phyloP scores from a whole-genome alignment of 2,329 filamentous ascomycete species.

The Colletotrichum cuscutae region DNA sequence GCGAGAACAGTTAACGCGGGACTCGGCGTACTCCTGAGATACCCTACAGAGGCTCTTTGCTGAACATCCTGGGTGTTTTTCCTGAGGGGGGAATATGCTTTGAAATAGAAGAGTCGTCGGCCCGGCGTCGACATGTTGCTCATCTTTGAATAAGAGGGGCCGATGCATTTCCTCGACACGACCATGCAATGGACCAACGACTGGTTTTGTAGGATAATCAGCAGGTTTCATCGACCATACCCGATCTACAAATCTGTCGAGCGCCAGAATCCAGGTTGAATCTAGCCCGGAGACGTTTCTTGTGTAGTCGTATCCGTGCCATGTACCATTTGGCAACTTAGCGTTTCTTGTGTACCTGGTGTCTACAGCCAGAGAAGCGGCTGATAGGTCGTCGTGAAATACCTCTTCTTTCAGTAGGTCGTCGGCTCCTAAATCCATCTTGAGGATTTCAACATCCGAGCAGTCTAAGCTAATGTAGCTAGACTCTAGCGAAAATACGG shows the following conservation, averaged over 20 bases:
- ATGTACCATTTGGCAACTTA: background rate
- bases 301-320: background rate
- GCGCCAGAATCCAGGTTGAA: background rate
- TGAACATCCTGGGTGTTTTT: too few species aligned
- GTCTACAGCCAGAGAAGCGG: background rate
- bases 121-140: background rate
- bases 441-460: background rate
- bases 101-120: background rate
- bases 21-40: background rate
- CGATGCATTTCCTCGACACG: background rate
- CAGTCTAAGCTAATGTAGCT: slow-evolving; percentile 21
- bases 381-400: background rate
- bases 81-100: background rate
- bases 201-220: background rate
- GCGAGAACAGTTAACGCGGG: background rate
- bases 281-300: background rate
- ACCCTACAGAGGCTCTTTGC: background rate
- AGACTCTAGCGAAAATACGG: slow-evolving; percentile 12
- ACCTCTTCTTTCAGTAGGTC: background rate
- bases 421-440: too few species aligned
- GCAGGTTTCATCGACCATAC: background rate
- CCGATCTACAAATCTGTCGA: background rate
- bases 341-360: background rate
- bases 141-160: background rate
- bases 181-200: background rate